Percentiles rank a stretch among this genome's conserved stretches.
Evolutionary conservation across 768 basidiomycete genomes (phyloP).

Genomic region (Trametopsis cervina): DNA sequence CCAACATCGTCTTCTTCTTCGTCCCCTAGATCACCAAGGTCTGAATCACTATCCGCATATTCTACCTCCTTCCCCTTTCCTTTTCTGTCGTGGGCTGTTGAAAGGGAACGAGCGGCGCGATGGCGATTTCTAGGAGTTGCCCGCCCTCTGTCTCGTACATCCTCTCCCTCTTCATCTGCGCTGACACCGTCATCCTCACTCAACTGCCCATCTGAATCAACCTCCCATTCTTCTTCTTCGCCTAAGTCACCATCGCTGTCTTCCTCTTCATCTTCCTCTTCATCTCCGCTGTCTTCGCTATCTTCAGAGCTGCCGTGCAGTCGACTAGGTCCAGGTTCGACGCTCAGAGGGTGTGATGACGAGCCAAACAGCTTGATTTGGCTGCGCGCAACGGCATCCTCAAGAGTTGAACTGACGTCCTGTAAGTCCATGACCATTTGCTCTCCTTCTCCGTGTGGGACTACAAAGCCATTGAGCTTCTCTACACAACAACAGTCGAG

Average conservation of each 20-base stretch:
- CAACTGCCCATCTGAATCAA: neutral
- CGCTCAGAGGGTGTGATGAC: constrained; percentile 63
- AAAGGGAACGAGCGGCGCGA: constrained; percentile 32
- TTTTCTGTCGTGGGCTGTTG: constrained; percentile 29
- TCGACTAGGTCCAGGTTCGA: constrained; percentile 26
- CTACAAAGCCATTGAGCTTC: constrained; percentile 30
- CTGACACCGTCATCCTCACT: constrained; percentile 22
- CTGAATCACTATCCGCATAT: constrained; percentile 79
- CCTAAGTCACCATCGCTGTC: constrained; percentile 24
- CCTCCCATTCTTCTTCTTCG: constrained; percentile 11
- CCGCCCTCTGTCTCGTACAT: constrained; percentile 39
- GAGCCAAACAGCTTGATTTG: constrained; percentile 80
- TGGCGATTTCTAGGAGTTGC: constrained; percentile 34
- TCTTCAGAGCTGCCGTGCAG: constrained; percentile 11
- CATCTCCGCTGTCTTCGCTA: constrained; percentile 32
- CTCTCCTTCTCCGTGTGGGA: constrained; percentile 87
- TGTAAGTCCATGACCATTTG: constrained; percentile 97
- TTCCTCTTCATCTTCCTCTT: constrained; percentile 24
- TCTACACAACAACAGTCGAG: neutral
- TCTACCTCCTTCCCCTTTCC: constrained; percentile 36
- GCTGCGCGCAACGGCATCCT: constrained; percentile 73
- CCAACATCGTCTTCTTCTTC: constrained; percentile 36
- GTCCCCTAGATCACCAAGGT: constrained; percentile 38
- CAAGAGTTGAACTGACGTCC: constrained; percentile 76
- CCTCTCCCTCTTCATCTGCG: constrained; percentile 14